Evolutionary conservation across 2,329 filamentous ascomycete species (phyloP).

Genomic region (Fusarium buxicola): DNA sequence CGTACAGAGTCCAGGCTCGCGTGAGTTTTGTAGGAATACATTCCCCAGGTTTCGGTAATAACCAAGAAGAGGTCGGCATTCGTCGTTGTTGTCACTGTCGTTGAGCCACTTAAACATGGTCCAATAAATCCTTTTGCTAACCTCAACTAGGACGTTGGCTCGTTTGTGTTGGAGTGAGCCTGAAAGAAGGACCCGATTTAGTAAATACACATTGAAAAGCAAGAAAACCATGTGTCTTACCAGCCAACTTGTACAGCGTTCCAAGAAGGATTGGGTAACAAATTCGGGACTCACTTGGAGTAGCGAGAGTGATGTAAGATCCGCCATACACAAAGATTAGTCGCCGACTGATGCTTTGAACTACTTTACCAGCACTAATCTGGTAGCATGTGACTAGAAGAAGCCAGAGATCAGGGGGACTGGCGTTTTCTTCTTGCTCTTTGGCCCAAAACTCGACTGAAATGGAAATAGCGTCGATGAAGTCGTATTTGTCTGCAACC

Average conservation of each 20-base stretch:
- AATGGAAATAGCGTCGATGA: conserved; percentile 3
- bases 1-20: not conserved
- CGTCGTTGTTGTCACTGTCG: too few relatives aligned
- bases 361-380: not conserved
- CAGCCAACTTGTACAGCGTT: conserved; percentile 2
- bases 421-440: not conserved
- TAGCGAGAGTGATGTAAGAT: not conserved
- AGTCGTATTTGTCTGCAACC: conserved; percentile 19
- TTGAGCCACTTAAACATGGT: too few relatives aligned
- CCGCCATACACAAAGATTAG: not conserved
- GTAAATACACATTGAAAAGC: not conserved
- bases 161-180: too few relatives aligned
- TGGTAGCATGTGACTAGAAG: not conserved
- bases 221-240: not conserved
- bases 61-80: too few relatives aligned
- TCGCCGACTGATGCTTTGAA: not conserved
- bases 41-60: not conserved
- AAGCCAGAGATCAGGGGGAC: not conserved
- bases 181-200: not conserved
- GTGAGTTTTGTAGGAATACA: not conserved
- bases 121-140: too few relatives aligned
- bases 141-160: too few relatives aligned
- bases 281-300: not conserved
- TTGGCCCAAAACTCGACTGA: conserved; percentile 7
- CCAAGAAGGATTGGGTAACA: not conserved